Evolutionary conservation across 1,284 basidiomycete genomes (phyloP).

Genomic region (Cryptococcus sp.): DNA sequence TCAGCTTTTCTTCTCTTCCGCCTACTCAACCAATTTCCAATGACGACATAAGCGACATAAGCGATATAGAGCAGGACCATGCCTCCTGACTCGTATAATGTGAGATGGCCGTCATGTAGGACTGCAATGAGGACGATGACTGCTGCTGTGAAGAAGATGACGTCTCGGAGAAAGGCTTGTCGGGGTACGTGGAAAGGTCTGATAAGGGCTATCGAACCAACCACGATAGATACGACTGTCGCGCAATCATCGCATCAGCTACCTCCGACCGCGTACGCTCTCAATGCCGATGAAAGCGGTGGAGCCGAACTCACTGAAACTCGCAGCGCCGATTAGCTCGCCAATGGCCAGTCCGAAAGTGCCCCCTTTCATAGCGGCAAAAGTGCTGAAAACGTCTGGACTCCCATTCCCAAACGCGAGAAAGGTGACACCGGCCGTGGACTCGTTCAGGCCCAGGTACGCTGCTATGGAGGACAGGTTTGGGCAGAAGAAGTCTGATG

Average conservation of each 20-base stretch:
- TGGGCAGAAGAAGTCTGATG: slow-evolving; percentile 93
- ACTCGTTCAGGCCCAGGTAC: slow-evolving; percentile 80
- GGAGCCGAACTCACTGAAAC: slow-evolving; percentile 63
- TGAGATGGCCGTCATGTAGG: slow-evolving; percentile 75
- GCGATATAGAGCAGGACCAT: slow-evolving; percentile 75
- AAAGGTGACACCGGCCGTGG: slow-evolving; percentile 88
- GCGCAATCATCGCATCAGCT: neutral
- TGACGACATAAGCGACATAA: slow-evolving; percentile 77
- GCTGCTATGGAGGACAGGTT: slow-evolving; percentile 84
- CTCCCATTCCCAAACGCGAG: slow-evolving; percentile 92
- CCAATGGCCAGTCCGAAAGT: slow-evolving; percentile 91
- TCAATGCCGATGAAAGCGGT: neutral
- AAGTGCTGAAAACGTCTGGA: slow-evolving; percentile 91
- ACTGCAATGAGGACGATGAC: slow-evolving; percentile 73
- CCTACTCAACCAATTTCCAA: slow-evolving; percentile 71
- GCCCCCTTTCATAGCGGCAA: slow-evolving; percentile 82
- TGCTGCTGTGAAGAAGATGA: slow-evolving; percentile 86
- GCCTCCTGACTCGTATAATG: slow-evolving; percentile 69
- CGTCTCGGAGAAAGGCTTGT: slow-evolving; percentile 84
- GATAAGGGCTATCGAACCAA: slow-evolving; percentile 94
- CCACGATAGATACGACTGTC: slow-evolving; percentile 81
- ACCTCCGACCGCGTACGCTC: neutral
- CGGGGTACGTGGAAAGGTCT: slow-evolving; percentile 83
- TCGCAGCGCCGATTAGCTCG: slow-evolving; percentile 90
- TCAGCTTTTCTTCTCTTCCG: slow-evolving; percentile 54